Evolutionary conservation across 257 asterid species (phyloP).

Genomic region (Schizonepeta tenuifolia): DNA sequence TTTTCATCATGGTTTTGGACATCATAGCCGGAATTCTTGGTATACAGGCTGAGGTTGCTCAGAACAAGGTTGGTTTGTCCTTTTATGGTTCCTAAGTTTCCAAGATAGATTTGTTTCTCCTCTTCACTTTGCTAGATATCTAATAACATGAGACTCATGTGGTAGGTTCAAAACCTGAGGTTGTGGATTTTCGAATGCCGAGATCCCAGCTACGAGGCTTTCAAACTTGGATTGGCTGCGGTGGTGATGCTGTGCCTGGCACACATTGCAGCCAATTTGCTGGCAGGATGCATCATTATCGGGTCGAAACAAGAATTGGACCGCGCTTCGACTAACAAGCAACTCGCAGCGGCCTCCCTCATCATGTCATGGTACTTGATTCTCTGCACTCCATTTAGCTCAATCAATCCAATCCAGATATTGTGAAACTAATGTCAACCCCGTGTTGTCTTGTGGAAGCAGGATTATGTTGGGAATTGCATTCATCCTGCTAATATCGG

Average conservation of each 20-base stretch:
- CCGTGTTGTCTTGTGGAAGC: neutral
- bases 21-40: constrained; percentile 60
- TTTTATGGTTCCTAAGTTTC: neutral
- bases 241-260: constrained; percentile 64
- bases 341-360: constrained; percentile 75
- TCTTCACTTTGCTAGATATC: neutral
- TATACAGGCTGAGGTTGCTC: constrained; percentile 58
- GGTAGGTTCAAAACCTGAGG: constrained; percentile 55
- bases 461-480: constrained; percentile 60
- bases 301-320: constrained; percentile 73
- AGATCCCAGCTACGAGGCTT: constrained; percentile 81
- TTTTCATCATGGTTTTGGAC: constrained; percentile 50
- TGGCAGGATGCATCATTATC: constrained; percentile 69
- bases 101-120: too few species aligned
- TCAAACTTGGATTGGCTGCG: constrained; percentile 76
- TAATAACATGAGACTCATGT: neutral
- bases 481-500: constrained; percentile 56
- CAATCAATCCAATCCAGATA: neutral
- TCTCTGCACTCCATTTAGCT: neutral
- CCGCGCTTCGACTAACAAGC: constrained; percentile 66
- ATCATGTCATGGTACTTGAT: constrained; percentile 64
- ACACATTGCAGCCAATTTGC: constrained; percentile 54
- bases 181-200: constrained; percentile 78
- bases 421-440: neutral
- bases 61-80: constrained; percentile 50